phyloP scores from a whole-genome alignment of 2,329 filamentous ascomycete species.

The Pseudopithomyces chartarum region DNA sequence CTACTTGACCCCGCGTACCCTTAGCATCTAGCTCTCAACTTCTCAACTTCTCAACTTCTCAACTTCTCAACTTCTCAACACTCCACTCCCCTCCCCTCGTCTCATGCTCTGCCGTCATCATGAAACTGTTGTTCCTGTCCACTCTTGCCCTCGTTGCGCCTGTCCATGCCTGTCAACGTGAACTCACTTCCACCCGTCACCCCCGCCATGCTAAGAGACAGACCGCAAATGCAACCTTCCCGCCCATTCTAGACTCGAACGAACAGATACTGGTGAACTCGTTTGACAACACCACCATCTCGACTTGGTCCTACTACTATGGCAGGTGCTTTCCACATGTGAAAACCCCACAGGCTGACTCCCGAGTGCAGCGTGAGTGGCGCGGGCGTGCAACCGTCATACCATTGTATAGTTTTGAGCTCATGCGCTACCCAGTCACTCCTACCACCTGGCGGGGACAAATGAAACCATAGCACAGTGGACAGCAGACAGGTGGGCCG shows the following conservation, averaged over 20 bases:
- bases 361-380: conserved; percentile 13
- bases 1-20: not conserved
- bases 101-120: conserved; percentile 13
- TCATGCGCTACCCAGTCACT: conserved; percentile 21
- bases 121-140: conserved; percentile 31
- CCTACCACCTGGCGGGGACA: conserved; percentile 37
- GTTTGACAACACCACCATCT: conserved; percentile 48
- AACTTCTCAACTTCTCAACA: no score
- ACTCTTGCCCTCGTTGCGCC: conserved; percentile 35
- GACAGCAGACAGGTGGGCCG: conserved; percentile 44
- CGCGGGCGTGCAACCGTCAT: not conserved
- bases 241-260: conserved; percentile 40
- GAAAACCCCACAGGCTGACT: conserved; percentile 14
- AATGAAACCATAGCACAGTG: conserved; percentile 48
- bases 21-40: conserved; percentile 24
- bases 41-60: no score
- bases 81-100: not conserved
- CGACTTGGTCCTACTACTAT: conserved; percentile 46
- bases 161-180: conserved; percentile 41
- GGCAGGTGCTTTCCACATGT: conserved; percentile 21
- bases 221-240: conserved; percentile 29
- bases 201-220: conserved; percentile 36
- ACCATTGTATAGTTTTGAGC: no score
- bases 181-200: conserved; percentile 30
- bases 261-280: conserved; percentile 48